phyloP scores from a whole-genome alignment of 768 basidiomycete genomes.

The Lyophyllum decastes region DNA sequence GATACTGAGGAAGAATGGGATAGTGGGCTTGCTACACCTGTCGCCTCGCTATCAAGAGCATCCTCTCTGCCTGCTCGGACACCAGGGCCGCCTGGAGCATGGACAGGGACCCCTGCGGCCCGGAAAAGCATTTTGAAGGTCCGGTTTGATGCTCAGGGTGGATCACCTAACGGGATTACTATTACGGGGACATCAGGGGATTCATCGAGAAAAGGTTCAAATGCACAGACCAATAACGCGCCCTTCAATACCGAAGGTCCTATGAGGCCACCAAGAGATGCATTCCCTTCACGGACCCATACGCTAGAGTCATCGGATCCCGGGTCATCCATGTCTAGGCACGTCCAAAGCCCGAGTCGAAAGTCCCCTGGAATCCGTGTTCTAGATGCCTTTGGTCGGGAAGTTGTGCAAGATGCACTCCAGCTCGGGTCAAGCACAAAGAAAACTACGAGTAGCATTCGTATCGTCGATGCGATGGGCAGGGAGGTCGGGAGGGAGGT shows the following conservation, averaged over 20 bases:
- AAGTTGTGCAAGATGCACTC: constrained; percentile 22
- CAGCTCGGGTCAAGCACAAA: constrained; percentile 7
- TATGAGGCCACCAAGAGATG: not conserved
- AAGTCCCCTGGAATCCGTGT: constrained; percentile 59
- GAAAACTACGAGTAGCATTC: constrained; percentile 43
- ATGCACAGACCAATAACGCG: not conserved
- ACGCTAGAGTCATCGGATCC: constrained; percentile 20
- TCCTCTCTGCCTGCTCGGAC: constrained; percentile 51
- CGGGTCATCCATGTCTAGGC: constrained; percentile 15
- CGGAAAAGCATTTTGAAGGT: constrained; percentile 69
- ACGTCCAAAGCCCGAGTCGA: constrained; percentile 32
- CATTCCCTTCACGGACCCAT: not conserved
- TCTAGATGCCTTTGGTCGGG: constrained; percentile 72
- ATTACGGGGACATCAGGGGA: constrained; percentile 9
- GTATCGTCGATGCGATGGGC: constrained; percentile 73
- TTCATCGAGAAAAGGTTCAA: constrained; percentile 6
- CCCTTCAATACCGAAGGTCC: not conserved
- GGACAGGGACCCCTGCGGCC: constrained; percentile 57
- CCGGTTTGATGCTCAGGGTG: constrained; percentile 60
- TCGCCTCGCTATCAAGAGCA: constrained; percentile 50
- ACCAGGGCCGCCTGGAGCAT: constrained; percentile 71
- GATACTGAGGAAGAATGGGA: constrained; percentile 25
- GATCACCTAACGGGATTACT: not conserved
- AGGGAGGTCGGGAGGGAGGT: constrained; percentile 47
- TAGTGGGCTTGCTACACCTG: constrained; percentile 48